Evolutionary conservation across 345 rosid genomes (phyloP).

Genomic region (Camelina laxa): DNA sequence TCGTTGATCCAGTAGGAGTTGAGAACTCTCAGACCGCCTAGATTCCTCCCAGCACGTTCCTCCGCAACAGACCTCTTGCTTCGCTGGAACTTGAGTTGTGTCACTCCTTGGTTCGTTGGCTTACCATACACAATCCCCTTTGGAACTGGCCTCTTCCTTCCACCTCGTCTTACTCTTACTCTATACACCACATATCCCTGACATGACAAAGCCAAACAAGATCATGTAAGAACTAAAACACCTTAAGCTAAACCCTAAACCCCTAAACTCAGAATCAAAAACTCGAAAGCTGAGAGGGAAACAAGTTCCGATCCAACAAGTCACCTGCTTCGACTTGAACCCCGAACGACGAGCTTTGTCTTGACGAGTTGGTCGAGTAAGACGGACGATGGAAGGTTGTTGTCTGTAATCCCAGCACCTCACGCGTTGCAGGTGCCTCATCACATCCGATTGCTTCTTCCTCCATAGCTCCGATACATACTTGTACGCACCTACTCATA

Average conservation of each 20-base stretch:
- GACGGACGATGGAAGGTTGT: background rate
- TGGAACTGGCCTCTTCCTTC: background rate
- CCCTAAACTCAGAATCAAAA: too few relatives aligned
- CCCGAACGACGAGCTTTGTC: background rate
- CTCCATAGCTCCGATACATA: background rate
- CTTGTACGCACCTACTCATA: background rate
- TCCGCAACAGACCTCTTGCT: slow-evolving; percentile 91
- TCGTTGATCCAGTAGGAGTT: background rate
- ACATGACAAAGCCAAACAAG: background rate
- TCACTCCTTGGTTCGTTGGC: slow-evolving; percentile 74
- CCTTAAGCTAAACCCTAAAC: too few relatives aligned
- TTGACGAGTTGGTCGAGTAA: background rate
- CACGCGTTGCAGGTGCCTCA: background rate
- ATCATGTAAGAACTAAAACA: background rate
- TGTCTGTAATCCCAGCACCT: background rate
- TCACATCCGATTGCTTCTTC: background rate
- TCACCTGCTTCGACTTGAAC: background rate
- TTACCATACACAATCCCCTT: slow-evolving; percentile 56
- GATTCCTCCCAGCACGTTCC: background rate
- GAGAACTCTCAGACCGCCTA: slow-evolving; percentile 53
- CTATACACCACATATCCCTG: background rate
- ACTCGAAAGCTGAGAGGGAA: too few relatives aligned
- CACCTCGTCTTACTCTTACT: background rate
- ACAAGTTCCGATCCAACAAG: background rate
- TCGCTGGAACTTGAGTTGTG: slow-evolving; percentile 82